Conservation (phyloP, 2,329 filamentous ascomycete species). For the Chaetomium olivaceum region DNA sequence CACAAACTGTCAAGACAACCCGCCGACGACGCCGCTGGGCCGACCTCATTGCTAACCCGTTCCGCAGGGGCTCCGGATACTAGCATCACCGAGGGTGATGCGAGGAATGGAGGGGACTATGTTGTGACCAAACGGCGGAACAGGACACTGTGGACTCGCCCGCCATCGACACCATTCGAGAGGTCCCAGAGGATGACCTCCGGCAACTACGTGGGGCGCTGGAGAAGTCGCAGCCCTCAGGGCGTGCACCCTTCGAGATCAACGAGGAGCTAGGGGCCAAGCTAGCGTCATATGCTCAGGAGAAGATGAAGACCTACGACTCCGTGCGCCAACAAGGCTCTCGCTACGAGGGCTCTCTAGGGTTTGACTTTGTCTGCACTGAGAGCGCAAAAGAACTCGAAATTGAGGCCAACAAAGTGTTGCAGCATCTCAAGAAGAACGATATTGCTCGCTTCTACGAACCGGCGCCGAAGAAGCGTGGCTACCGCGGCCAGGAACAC, state of each 20-base stretch:
- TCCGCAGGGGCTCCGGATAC: constrained; percentile 19
- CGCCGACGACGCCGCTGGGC: constrained; percentile 12
- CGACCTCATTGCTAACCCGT: constrained; percentile 23
- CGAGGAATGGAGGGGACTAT: not conserved
- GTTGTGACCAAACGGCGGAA: constrained; percentile 8
- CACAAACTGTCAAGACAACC: constrained; percentile 29
- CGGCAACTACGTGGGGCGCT: not conserved
- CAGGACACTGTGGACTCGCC: not conserved
- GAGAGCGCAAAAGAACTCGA: constrained; percentile 32
- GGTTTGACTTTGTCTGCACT: constrained; percentile 26
- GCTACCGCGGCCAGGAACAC: constrained; percentile 48
- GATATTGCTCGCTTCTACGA: constrained; percentile 45
- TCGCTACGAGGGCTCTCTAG: constrained; percentile 20
- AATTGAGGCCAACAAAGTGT: constrained; percentile 41
- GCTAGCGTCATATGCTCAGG: constrained; percentile 1
- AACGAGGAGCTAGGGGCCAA: constrained; percentile 1
- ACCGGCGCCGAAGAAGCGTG: constrained; percentile 36
- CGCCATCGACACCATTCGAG: not conserved
- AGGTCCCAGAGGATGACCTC: not conserved
- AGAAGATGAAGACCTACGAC: constrained; percentile 17
- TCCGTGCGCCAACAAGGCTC: constrained; percentile 10
- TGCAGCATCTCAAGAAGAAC: constrained; percentile 41
- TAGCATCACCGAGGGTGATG: not conserved
- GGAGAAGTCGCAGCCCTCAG: not conserved
- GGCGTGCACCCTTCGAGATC: not conserved